Percentiles rank a stretch among this genome's conserved stretches.
Evolutionary conservation across 805 yeast species (phyloP).

Genomic region (Torulaspora franciscae): DNA sequence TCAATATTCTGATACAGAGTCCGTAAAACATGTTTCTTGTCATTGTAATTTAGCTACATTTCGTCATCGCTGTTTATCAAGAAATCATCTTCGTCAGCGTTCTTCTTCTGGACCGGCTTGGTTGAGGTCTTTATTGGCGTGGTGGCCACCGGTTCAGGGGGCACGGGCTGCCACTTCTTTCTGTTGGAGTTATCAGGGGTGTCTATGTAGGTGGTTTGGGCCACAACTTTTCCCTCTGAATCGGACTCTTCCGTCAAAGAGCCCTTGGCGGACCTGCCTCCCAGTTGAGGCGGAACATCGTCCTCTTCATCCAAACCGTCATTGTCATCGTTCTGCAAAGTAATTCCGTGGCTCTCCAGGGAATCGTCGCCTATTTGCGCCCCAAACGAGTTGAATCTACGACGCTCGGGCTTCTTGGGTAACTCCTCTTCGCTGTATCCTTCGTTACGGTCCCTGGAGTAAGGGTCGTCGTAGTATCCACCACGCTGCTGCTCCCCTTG

Average conservation of each 20-base stretch:
- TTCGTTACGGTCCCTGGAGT: slow-evolving; percentile 2
- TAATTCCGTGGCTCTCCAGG: slow-evolving; percentile 33
- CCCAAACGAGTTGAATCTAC: slow-evolving; percentile 34
- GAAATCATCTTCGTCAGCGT: slow-evolving; percentile 31
- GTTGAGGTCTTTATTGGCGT: slow-evolving; percentile 29
- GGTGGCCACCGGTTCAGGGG: slow-evolving; percentile 25
- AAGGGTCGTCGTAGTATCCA: slow-evolving; percentile 7
- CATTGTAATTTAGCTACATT: slow-evolving; percentile 11
- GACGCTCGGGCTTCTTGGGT: slow-evolving; percentile 21
- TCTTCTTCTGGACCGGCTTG: slow-evolving; percentile 7
- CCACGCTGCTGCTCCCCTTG: neutral
- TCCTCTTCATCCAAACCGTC: slow-evolving; percentile 32
- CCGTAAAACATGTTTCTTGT: neutral
- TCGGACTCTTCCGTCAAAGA: slow-evolving; percentile 5
- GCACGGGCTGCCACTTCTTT: slow-evolving; percentile 28
- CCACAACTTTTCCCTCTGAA: slow-evolving; percentile 21
- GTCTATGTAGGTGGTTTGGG: slow-evolving; percentile 33
- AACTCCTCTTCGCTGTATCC: slow-evolving; percentile 3
- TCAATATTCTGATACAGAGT: slow-evolving; percentile 7
- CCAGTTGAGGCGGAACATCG: slow-evolving; percentile 34
- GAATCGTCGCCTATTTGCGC: slow-evolving; percentile 31
- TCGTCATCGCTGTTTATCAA: slow-evolving; percentile 34
- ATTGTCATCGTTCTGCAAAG: slow-evolving; percentile 25
- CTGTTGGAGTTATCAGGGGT: slow-evolving; percentile 27
- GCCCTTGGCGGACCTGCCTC: slow-evolving; percentile 7